Base-by-base conservation (phyloP, 116 monocot genomes). In the Zostera marina region DNA sequence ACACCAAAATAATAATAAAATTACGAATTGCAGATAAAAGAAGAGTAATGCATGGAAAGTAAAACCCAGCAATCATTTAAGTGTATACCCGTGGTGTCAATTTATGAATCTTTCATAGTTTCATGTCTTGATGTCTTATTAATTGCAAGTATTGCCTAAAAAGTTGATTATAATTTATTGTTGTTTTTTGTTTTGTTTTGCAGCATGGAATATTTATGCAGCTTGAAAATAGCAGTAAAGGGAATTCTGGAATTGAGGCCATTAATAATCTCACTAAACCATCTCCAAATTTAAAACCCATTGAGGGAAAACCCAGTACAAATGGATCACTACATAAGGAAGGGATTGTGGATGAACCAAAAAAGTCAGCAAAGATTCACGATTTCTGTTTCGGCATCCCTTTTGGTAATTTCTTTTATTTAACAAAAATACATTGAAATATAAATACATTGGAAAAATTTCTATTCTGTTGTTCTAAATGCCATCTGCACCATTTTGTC, bases 331-430 rank as follows among this genome's bases (percentile, higher is more conserved):
- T 16, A 44, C 7, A 58, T 7, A 59, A 72, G 49, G 75, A 72
- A 54, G 75, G 71, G 32, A 16, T 42, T 56, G 38, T 56, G 8
- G 4, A 55, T 11, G 46, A 74, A 72, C 54, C 60, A 41, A 85
- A 77, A 57, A 70, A 52, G n/a, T 43, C 75, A 44, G 81, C 85
- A 45, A 81, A 81, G 62, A 75, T 85, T 46, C 85, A 85, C 54
- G 85, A 85, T 52, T 85, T 85, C 73, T 85, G 85, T 59, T 66
- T 85, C 3, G 85, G 85, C 11, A 85, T 85, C 22, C 81, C 85
- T 21, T 85, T 78, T 63, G 85, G 85, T 81, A 70, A 32, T 14
- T 70, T 59, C 51, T 51, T 2, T 51, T 10, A 32, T 32, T 32
- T 2, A 2, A 32, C 32, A 32, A 32, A 32, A 32, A 32, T 32